Percentiles rank a stretch among this genome's conserved stretches.
Conservation (phyloP, 139 green algal species). For the Chlamydomonas sphaeroides region DNA sequence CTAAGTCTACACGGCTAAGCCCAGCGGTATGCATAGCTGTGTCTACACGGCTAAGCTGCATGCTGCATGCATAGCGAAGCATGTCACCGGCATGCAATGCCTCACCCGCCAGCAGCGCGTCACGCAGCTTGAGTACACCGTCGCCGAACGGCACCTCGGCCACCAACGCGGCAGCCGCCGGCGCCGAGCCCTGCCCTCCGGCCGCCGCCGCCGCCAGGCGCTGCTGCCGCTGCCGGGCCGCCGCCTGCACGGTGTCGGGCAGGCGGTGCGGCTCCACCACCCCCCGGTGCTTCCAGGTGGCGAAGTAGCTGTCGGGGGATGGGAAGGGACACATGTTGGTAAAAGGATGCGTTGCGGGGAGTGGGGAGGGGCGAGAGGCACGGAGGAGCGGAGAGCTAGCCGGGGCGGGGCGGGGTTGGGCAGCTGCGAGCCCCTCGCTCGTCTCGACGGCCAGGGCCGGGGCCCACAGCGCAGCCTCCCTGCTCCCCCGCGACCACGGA, state of each 20-base stretch:
- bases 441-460: no score
- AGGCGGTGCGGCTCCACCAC: conserved; percentile 78
- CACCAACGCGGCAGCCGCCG: not conserved
- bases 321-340: not conserved
- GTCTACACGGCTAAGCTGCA: no score
- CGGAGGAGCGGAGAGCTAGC: no score
- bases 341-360: no score
- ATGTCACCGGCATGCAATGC: no score
- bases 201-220: conserved; percentile 1
- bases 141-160: conserved; percentile 24
- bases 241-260: conserved; percentile 59
- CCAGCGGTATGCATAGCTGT: no score
- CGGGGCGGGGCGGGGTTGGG: no score
- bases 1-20: no score
- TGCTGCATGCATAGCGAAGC: no score
- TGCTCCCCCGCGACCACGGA: no score
- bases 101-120: conserved; percentile 43
- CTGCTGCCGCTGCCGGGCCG: not conserved
- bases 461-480: no score
- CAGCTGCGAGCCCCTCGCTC: no score
- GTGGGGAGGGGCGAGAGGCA: not conserved
- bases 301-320: conserved; percentile 92
- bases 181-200: not conserved
- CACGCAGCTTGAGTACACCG: conserved; percentile 22
- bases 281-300: conserved; percentile 82